Evolutionary conservation across 768 basidiomycete species (phyloP), one percentile per base, ranked within the genome.

Genomic region (Aureoboletus auriporus): DNA sequence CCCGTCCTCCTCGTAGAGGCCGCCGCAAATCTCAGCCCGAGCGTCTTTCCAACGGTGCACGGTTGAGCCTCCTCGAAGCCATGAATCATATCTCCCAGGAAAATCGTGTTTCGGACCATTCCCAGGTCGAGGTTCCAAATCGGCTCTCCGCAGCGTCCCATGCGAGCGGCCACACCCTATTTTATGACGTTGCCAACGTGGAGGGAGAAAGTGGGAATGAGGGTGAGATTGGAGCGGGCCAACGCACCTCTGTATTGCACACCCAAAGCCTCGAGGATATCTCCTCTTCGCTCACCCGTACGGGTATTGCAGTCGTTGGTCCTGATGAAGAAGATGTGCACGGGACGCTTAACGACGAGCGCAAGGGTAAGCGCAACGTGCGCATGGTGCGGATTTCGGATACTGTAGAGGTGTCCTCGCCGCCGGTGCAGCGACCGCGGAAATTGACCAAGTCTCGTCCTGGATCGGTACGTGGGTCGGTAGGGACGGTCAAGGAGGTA

Each of bases 41-140:
- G 8, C 54, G 61, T 16, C 41, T 60, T 17, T 60, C 58, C 6
- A 57, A 49, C 9, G 51, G 53, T 8, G 47, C 50, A 14, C 52
- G 64, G 6, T 46, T 63, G 16, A 67, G 64, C 38, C 55, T 65
- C 20, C 39, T 65, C 3, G 63, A 65, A 42, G 63, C 65, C 5
- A 46, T 63, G 57, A 55, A 63, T 23, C 59, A 45, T 29, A 52
- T 62, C 5, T 62, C 60, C 1, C 60, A 61, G n/a, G 60, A 58
- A 44, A 28, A 34, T 23, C 20, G 37, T 36, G 39, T 46, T 29
- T 49, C 59, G 1, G 39, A 26, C 8, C 27, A 31, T 13, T 51
- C 55, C 13, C 58, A 51, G 20, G 10, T 31, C 0, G 51, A 57
- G 8, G 41, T 11, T 2, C 23, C 29, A 30, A 61, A 59, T 13